These are phyloP conservation scores for Cyclotella baltica DNA, from an alignment of 108 stramenopile species.

Conservation along the genomic window DNA sequence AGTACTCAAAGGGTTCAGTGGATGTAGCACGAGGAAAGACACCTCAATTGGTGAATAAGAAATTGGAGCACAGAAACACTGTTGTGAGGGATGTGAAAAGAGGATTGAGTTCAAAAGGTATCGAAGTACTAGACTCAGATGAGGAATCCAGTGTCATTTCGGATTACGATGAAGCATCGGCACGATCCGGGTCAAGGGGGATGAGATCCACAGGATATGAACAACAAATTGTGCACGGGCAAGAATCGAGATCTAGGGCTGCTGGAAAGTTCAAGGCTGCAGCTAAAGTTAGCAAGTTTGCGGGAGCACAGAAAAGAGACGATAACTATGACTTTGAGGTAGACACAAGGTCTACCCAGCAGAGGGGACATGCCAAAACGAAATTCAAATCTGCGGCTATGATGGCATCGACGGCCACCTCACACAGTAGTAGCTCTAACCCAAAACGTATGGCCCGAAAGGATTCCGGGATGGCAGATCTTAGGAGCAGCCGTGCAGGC, in stretches of 20 bases:
- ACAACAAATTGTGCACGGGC: too few relatives aligned
- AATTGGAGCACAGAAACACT: conserved; percentile 6
- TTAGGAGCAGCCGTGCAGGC: too few relatives aligned
- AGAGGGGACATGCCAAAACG: background rate
- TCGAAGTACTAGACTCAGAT: background rate
- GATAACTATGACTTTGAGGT: background rate
- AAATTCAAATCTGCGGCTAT: conserved; percentile 9
- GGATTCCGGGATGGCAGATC: too few relatives aligned
- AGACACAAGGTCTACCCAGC: background rate
- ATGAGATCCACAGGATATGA: background rate
- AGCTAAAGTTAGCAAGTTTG: background rate
- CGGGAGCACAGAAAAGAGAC: conserved; percentile 7
- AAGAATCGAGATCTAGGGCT: background rate
- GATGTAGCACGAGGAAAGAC: background rate
- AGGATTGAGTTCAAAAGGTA: conserved; percentile 11
- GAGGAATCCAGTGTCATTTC: conserved; percentile 1
- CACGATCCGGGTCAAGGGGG: background rate
- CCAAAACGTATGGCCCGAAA: too few relatives aligned
- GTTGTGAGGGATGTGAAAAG: background rate
- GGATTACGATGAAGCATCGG: too few relatives aligned
- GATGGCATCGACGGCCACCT: background rate
- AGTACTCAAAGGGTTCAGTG: conserved; percentile 12
- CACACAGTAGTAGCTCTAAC: too few relatives aligned
- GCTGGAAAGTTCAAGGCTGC: conserved; percentile 3
- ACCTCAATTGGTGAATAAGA: background rate